Percentiles rank a stretch among this genome's conserved stretches.
Evolutionary conservation across 1,284 basidiomycete genomes (phyloP).

Genomic region (Ceratobasidium sp.): DNA sequence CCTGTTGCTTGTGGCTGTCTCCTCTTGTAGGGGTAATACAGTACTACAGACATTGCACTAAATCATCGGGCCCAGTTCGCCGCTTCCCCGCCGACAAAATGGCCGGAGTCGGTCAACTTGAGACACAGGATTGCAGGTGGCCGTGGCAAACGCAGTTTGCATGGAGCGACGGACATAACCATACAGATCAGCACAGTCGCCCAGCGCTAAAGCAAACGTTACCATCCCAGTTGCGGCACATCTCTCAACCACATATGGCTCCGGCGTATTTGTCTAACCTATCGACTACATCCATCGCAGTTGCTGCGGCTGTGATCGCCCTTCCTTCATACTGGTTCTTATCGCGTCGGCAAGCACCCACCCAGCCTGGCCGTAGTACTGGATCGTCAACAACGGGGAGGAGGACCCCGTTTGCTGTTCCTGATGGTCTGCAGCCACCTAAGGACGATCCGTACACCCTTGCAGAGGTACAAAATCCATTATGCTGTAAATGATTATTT

Average conservation of each 20-base stretch:
- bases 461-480: slow-evolving; percentile 61
- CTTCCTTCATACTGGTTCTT: slow-evolving; percentile 21
- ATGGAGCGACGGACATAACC: too few species aligned
- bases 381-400: neutral
- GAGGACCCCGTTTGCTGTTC: slow-evolving; percentile 10
- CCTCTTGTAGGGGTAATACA: too few species aligned
- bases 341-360: slow-evolving; percentile 1
- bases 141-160: too few species aligned
- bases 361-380: neutral
- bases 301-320: slow-evolving; percentile 3
- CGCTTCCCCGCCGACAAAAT: too few species aligned
- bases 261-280: slow-evolving; percentile 12
- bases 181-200: neutral
- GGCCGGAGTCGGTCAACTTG: too few species aligned
- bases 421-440: slow-evolving; percentile 56
- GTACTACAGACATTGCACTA: too few species aligned
- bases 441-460: slow-evolving; percentile 78
- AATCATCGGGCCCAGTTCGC: too few species aligned
- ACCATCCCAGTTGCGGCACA: too few species aligned
- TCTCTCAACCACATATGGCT: neutral
- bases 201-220: too few species aligned
- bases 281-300: slow-evolving; percentile 1
- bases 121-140: too few species aligned
- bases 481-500: neutral
- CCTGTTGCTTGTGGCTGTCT: too few species aligned